Conservation (phyloP, 2,329 filamentous ascomycete species). For the Penicillium sp. region DNA sequence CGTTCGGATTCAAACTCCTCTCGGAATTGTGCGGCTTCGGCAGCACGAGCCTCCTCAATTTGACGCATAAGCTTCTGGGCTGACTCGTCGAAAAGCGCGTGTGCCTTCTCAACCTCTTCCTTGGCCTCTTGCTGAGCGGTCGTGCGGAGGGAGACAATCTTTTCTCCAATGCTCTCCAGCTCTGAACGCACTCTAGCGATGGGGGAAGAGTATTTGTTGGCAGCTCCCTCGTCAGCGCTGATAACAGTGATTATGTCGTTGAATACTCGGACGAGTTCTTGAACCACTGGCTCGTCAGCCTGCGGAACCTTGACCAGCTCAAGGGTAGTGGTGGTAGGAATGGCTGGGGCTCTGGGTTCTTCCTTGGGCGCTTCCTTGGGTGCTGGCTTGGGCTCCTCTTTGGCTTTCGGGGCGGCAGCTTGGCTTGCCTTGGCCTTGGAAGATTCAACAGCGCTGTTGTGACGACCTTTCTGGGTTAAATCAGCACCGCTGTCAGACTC, state of each 20-base stretch:
- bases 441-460: constrained; percentile 42
- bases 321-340: constrained; percentile 60
- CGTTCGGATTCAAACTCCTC: constrained; percentile 87
- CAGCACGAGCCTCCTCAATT: constrained; percentile 77
- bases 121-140: constrained; percentile 68
- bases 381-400: constrained; percentile 28
- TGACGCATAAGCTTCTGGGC: constrained; percentile 82
- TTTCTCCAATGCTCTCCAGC: constrained; percentile 69
- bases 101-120: constrained; percentile 65
- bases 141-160: constrained; percentile 71
- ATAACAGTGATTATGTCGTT: constrained; percentile 94
- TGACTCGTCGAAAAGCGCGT: constrained; percentile 78
- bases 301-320: constrained; percentile 72
- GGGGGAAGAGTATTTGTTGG: constrained; percentile 70
- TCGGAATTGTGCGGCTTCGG: constrained; percentile 78
- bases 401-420: constrained; percentile 28
- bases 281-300: constrained; percentile 79
- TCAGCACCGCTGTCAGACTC: constrained; percentile 57
- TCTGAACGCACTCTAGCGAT: constrained; percentile 84
- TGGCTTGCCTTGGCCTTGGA: constrained; percentile 22
- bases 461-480: constrained; percentile 47
- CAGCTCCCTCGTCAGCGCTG: constrained; percentile 72
- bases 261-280: constrained; percentile 89
- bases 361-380: constrained; percentile 27
- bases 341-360: constrained; percentile 35